Conservation (phyloP, 352 stramenopile genomes). For the Phytopythium aichiense region DNA sequence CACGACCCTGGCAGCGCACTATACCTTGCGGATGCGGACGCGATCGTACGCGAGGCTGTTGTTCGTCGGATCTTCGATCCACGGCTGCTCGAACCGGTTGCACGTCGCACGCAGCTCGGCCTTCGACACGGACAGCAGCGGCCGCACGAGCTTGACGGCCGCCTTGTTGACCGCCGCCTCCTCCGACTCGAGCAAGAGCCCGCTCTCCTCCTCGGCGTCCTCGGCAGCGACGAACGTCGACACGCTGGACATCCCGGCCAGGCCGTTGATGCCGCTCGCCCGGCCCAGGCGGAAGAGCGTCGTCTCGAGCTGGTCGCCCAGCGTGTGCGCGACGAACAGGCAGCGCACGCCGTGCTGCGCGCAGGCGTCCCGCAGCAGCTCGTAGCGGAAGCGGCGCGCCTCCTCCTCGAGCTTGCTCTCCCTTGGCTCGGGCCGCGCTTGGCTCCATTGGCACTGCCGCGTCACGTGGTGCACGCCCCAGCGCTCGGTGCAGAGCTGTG, state of each 20-base stretch:
- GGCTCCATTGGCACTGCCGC: slow-evolving; percentile 46
- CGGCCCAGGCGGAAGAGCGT: slow-evolving; percentile 73
- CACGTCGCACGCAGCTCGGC: slow-evolving; percentile 62
- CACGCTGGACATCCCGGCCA: slow-evolving; percentile 54
- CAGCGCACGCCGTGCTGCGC: slow-evolving; percentile 41
- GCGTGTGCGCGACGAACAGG: slow-evolving; percentile 79
- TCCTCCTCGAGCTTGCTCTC: slow-evolving; percentile 77
- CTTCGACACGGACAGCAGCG: slow-evolving; percentile 61
- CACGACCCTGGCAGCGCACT: not conserved
- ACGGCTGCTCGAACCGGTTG: slow-evolving; percentile 59
- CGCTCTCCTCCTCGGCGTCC: not conserved
- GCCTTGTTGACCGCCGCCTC: slow-evolving; percentile 4
- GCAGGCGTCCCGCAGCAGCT: slow-evolving; percentile 52
- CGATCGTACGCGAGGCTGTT: slow-evolving; percentile 73
- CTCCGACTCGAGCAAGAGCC: not conserved
- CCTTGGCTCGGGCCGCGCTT: slow-evolving; percentile 18
- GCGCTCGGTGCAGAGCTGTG: slow-evolving; percentile 29
- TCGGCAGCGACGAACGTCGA: slow-evolving; percentile 22
- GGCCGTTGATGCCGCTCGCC: slow-evolving; percentile 68
- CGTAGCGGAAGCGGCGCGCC: slow-evolving; percentile 64
- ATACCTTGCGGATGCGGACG: slow-evolving; percentile 79
- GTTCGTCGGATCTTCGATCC: slow-evolving; percentile 84
- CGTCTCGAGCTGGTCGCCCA: slow-evolving; percentile 78
- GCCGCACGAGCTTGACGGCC: slow-evolving; percentile 39
- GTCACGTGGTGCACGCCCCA: slow-evolving; percentile 54